Evolutionary conservation across 2,329 filamentous ascomycete species (phyloP).

Genomic region (Hypoxylon sp.): DNA sequence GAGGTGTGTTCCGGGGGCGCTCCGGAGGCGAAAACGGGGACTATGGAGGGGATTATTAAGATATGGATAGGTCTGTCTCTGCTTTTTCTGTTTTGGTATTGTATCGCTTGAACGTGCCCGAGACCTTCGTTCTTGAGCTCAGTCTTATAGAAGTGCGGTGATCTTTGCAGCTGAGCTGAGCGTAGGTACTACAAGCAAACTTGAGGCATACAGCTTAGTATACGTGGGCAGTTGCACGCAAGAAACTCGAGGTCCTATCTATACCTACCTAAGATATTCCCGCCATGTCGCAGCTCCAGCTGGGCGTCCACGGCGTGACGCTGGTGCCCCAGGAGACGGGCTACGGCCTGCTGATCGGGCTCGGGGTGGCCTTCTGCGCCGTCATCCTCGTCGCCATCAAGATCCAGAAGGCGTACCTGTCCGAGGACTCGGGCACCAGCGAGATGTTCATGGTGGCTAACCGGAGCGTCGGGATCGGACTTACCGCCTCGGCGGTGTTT

Average conservation of each 20-base stretch:
- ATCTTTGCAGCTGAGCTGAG: not conserved
- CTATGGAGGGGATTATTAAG: slow-evolving; percentile 16
- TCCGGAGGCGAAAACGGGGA: slow-evolving; percentile 28
- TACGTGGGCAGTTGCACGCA: not conserved
- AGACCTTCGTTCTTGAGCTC: slow-evolving; percentile 15
- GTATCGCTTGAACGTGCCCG: not conserved
- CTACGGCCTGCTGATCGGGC: slow-evolving; percentile 63
- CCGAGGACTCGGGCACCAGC: slow-evolving; percentile 59
- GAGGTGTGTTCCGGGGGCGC: slow-evolving; percentile 13
- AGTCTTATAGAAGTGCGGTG: not conserved
- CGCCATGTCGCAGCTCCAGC: slow-evolving; percentile 29
- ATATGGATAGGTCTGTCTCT: not conserved
- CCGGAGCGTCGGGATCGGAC: slow-evolving; percentile 48
- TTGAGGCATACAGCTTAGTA: not conserved
- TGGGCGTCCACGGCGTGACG: slow-evolving; percentile 33
- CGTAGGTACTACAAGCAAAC: slow-evolving; percentile 4
- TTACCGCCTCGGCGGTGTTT: slow-evolving; percentile 51
- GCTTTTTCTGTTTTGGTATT: not conserved
- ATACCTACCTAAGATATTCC: not conserved
- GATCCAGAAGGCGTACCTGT: slow-evolving; percentile 58
- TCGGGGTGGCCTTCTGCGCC: slow-evolving; percentile 60
- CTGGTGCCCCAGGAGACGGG: slow-evolving; percentile 44
- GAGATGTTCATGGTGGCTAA: slow-evolving; percentile 59
- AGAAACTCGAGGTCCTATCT: not conserved
- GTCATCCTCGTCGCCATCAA: slow-evolving; percentile 61